Percentiles rank a stretch among this genome's conserved stretches.
Conservation (phyloP, 2,329 filamentous ascomycete species). For the Aspergillus fumigatiaffinis region DNA sequence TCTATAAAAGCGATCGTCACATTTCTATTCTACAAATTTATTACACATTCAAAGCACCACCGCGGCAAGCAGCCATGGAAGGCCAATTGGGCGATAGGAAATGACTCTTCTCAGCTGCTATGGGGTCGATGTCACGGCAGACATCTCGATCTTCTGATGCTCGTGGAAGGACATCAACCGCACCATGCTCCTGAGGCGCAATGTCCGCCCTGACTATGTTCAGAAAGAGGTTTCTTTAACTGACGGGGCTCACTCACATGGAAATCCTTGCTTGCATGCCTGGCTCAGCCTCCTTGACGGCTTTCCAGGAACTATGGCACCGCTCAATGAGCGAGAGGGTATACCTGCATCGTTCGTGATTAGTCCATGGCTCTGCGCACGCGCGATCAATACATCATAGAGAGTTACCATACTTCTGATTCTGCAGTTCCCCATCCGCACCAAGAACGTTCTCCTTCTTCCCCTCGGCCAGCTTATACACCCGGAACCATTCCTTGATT, state of each 20-base stretch:
- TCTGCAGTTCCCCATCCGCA: conserved; percentile 57
- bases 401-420: neutral
- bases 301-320: neutral
- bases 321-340: neutral
- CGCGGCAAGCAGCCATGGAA: neutral
- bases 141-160: neutral
- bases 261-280: neutral
- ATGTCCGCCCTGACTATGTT: neutral
- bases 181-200: neutral
- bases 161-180: neutral
- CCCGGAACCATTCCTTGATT: conserved; percentile 96
- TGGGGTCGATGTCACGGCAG: conserved; percentile 2
- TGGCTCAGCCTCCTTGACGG: neutral
- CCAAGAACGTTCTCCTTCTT: conserved; percentile 80
- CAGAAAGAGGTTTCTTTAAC: neutral
- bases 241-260: neutral
- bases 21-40: neutral
- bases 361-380: neutral
- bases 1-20: neutral
- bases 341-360: neutral
- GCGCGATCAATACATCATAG: neutral
- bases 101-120: neutral
- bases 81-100: neutral
- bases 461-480: conserved; percentile 88
- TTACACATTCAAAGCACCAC: neutral